These are phyloP conservation scores for Neonectria magnoliae DNA, from an alignment of 2,329 filamentous ascomycete species.

Conservation along the genomic window DNA sequence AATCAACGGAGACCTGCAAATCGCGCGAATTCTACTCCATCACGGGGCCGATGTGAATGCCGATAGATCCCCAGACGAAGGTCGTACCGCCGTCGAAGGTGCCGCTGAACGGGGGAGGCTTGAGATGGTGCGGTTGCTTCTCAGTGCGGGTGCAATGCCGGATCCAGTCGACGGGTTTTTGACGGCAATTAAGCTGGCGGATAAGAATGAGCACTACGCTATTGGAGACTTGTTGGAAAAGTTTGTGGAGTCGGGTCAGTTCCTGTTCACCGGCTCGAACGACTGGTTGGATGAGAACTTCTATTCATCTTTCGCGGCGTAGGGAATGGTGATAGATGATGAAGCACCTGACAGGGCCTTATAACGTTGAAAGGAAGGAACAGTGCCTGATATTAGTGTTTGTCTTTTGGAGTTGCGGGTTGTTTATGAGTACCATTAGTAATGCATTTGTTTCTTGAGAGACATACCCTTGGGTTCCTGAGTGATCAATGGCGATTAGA, in stretches of 20 bases:
- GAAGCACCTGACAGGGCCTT: not conserved
- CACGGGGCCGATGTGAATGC: not conserved
- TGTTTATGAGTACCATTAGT: not conserved
- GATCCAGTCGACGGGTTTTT: not conserved
- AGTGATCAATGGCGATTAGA: not conserved
- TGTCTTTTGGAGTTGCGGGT: not conserved
- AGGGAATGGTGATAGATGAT: not conserved
- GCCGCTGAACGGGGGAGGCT: constrained; percentile 16
- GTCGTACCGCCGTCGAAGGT: constrained; percentile 12
- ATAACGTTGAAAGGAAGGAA: not conserved
- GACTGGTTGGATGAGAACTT: not conserved
- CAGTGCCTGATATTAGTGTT: not conserved
- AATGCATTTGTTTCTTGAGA: not conserved
- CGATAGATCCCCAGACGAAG: not conserved
- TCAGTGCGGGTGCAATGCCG: not conserved
- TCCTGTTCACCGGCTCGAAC: not conserved
- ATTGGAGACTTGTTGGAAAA: not conserved
- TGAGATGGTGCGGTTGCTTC: constrained; percentile 10
- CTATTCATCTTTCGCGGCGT: not conserved
- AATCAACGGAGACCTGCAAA: not conserved
- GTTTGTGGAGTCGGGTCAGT: not conserved
- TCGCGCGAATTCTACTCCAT: not conserved
- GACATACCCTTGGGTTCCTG: not conserved
- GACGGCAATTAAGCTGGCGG: not conserved
- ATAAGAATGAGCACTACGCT: not conserved